These are phyloP conservation scores for Vigna angularis DNA, from an alignment of 306 rosid genomes.

Conservation along the genomic window DNA sequence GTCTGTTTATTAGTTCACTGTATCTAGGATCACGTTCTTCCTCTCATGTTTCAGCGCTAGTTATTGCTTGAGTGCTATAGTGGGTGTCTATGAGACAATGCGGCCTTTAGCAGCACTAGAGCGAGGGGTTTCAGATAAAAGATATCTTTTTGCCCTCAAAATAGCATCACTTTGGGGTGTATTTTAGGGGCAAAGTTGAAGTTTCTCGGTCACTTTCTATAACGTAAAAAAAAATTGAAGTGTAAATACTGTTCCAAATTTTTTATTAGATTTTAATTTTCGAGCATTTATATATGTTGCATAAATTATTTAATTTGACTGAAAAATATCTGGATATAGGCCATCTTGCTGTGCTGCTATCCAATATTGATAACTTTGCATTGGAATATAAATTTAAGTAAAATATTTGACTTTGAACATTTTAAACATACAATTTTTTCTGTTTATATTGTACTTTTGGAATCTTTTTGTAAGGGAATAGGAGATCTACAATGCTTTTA, in stretches of 20 bases:
- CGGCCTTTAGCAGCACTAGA: background rate
- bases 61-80: background rate
- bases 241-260: background rate
- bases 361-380: background rate
- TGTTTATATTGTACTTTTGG: background rate
- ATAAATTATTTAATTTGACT: background rate
- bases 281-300: background rate
- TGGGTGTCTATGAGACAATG: background rate
- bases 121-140: background rate
- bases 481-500: slow-evolving; percentile 10
- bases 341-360: background rate
- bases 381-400: background rate
- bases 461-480: slow-evolving; percentile 6
- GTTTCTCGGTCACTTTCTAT: background rate
- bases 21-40: background rate
- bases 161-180: background rate
- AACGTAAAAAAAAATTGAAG: background rate
- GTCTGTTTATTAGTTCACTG: slow-evolving; percentile 4
- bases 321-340: background rate
- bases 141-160: background rate
- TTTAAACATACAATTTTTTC: background rate
- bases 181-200: background rate
- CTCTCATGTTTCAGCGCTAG: slow-evolving; percentile 4
- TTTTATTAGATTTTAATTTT: background rate
- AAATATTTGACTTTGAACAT: slow-evolving; percentile 10